Percentiles rank a stretch among this genome's conserved stretches.
Conservation (phyloP, 176 grass and related monocot species). For the Panicum miliaceum region DNA sequence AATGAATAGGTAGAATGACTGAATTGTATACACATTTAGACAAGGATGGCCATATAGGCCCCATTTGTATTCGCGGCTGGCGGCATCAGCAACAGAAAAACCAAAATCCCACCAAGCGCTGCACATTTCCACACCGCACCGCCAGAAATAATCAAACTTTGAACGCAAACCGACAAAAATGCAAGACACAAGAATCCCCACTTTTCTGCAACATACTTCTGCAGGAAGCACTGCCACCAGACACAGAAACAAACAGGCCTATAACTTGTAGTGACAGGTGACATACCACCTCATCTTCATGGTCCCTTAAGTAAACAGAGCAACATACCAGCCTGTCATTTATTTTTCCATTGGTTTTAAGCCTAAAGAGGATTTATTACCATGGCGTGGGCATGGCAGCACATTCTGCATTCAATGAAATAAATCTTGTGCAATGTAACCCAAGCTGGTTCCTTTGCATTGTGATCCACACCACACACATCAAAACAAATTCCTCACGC, state of each 20-base stretch:
- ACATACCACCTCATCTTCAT: background rate
- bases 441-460: background rate
- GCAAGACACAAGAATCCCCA: too few relatives aligned
- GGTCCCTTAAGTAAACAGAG: background rate
- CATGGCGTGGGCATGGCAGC: background rate
- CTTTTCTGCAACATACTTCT: too few relatives aligned
- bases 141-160: too few relatives aligned
- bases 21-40: background rate
- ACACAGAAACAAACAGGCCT: too few relatives aligned
- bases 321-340: background rate
- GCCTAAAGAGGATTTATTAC: background rate
- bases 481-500: background rate
- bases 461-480: background rate
- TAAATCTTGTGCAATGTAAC: background rate
- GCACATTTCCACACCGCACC: too few relatives aligned
- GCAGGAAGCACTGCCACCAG: too few relatives aligned
- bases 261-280: background rate
- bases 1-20: background rate
- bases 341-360: background rate
- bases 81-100: too few relatives aligned
- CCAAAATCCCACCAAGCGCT: too few relatives aligned
- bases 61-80: too few relatives aligned
- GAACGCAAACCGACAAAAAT: too few relatives aligned
- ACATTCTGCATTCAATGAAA: background rate
- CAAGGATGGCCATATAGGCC: background rate